phyloP scores from a whole-genome alignment of 2,329 filamentous ascomycete genomes.

The Penicillium paneum region DNA sequence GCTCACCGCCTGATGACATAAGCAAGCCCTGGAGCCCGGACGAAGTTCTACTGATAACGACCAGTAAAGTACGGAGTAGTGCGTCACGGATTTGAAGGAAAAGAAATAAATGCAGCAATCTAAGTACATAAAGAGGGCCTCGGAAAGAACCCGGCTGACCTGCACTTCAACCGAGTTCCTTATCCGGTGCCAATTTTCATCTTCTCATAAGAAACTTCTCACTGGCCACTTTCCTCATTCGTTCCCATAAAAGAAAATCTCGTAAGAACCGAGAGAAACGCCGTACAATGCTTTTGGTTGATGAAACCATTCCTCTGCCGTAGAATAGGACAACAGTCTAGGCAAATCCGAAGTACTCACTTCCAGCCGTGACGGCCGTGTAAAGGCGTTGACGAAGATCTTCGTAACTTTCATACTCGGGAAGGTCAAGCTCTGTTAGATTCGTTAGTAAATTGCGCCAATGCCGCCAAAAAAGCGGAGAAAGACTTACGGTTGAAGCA shows the following conservation, averaged over 20 bases:
- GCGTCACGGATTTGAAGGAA: background rate
- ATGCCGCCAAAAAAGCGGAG: background rate
- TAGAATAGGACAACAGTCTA: conserved; percentile 47
- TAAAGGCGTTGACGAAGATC: conserved; percentile 79
- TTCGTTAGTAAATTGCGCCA: conserved; percentile 34
- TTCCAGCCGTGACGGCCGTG: conserved; percentile 95
- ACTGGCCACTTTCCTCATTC: conserved; percentile 5
- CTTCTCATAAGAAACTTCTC: conserved; percentile 9
- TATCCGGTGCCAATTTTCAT: conserved; percentile 11
- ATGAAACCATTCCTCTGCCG: conserved; percentile 16
- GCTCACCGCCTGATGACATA: conserved; percentile 18
- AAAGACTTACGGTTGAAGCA: conserved; percentile 93
- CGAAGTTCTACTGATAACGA: background rate
- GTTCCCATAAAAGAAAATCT: conserved; percentile 16
- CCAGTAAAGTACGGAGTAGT: background rate
- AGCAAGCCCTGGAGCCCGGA: background rate
- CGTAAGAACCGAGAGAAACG: conserved; percentile 30
- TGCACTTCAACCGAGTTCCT: conserved; percentile 40
- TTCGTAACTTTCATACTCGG: conserved; percentile 97
- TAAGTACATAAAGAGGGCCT: conserved; percentile 19
- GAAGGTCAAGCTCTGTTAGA: conserved; percentile 82
- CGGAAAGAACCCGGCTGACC: conserved; percentile 30
- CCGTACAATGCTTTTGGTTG: conserved; percentile 36
- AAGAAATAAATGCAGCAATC: conserved; percentile 21
- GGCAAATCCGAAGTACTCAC: conserved; percentile 96